A percentile compares a stretch with the other conserved stretches of the same genome.
Conservation (phyloP, 2,329 filamentous ascomycete species). For the Alternaria solani region DNA sequence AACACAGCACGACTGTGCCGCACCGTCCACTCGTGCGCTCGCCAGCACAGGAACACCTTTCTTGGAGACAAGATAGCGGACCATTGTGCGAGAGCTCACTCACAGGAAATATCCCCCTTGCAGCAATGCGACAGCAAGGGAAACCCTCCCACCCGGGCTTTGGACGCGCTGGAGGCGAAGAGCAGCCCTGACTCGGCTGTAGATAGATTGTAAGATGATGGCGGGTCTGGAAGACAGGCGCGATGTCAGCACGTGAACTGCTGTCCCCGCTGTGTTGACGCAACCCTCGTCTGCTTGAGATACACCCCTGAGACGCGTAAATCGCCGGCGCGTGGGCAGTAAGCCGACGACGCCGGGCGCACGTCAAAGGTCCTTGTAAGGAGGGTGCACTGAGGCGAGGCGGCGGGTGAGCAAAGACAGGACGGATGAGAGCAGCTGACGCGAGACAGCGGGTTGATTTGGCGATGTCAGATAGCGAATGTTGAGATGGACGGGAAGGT, state of each 20-base stretch:
- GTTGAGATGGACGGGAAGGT: neutral
- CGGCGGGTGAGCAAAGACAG: conserved; percentile 12
- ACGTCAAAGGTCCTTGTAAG: conserved; percentile 24
- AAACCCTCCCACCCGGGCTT: conserved; percentile 30
- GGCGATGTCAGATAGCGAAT: neutral
- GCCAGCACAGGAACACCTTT: conserved; percentile 20
- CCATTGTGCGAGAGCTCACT: conserved; percentile 15
- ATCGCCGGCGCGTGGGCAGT: conserved; percentile 17
- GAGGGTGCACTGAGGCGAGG: conserved; percentile 21
- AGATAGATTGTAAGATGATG: neutral
- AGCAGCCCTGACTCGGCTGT: conserved; percentile 25
- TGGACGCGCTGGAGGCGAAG: conserved; percentile 10
- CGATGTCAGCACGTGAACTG: conserved; percentile 8
- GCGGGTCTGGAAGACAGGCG: neutral
- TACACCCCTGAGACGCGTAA: conserved; percentile 19
- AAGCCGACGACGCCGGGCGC: conserved; percentile 13
- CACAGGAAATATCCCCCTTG: conserved; percentile 16
- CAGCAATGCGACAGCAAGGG: conserved; percentile 5
- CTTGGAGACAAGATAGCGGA: conserved; percentile 14
- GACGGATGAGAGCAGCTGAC: conserved; percentile 2
- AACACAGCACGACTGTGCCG: conserved; percentile 16
- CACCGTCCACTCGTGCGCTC: conserved; percentile 13
- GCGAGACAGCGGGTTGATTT: neutral
- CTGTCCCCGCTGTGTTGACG: conserved; percentile 11
- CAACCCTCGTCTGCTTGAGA: conserved; percentile 19